Conservation (phyloP, 1,284 basidiomycete species). For the Wolfiporia cocos region DNA sequence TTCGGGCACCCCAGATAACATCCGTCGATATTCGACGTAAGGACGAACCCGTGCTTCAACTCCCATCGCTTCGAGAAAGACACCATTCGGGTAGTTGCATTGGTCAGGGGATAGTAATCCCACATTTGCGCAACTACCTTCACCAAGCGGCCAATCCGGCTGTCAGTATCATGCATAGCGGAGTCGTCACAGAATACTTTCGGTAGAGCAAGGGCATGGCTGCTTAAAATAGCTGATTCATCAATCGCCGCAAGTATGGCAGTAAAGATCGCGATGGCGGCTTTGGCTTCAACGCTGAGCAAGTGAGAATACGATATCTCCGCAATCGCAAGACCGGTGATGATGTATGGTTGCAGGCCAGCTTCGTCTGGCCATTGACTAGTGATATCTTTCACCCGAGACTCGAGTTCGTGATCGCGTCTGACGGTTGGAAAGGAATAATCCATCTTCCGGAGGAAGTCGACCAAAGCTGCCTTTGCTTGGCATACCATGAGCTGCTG, state of each 20-base stretch:
- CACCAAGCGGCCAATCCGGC: background rate
- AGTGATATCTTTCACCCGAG: background rate
- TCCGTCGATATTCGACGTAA: background rate
- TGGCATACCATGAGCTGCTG: no score
- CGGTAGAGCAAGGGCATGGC: background rate
- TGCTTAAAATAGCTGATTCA: background rate
- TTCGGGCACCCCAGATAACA: slow-evolving; percentile 1
- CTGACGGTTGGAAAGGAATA: background rate
- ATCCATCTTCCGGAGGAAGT: background rate
- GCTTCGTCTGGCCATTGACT: background rate
- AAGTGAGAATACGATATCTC: background rate
- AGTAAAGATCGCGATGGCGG: background rate
- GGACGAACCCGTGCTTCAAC: background rate
- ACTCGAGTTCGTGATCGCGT: background rate
- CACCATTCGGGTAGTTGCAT: background rate
- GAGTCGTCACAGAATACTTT: background rate
- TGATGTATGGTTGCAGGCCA: background rate
- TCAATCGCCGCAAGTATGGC: background rate
- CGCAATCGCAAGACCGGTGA: background rate
- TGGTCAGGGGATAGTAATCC: background rate
- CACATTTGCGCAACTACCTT: background rate
- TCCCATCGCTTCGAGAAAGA: background rate
- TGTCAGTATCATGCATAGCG: background rate
- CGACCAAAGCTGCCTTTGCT: background rate
- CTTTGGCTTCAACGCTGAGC: background rate